These are phyloP conservation scores for Cladosporium oxysporum DNA, from an alignment of 2,329 filamentous ascomycete genomes.

Conservation along the genomic window DNA sequence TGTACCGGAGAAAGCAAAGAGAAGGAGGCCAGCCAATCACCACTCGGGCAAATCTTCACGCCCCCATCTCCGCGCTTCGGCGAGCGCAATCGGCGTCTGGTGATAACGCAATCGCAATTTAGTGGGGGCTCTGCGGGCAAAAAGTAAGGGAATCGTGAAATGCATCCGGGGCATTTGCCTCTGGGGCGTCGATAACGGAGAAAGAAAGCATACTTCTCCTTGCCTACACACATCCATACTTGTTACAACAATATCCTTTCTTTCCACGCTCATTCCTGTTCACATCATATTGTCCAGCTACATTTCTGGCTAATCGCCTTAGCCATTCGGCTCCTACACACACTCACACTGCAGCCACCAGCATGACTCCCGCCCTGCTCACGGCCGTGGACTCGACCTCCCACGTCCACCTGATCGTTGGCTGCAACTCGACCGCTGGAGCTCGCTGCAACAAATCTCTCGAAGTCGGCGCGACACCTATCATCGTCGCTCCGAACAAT, in stretches of 20 bases:
- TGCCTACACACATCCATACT: neutral
- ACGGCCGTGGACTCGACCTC: conserved; percentile 69
- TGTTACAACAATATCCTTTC: neutral
- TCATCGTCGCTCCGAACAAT: conserved; percentile 72
- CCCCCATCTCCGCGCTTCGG: conserved; percentile 1
- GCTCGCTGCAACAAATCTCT: conserved; percentile 78
- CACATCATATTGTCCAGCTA: neutral
- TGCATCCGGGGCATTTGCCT: neutral
- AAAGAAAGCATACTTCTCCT: conserved; percentile 2
- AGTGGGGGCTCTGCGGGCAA: neutral
- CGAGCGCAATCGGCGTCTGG: conserved; percentile 13
- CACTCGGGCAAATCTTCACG: neutral
- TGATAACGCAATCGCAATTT: conserved; percentile 14
- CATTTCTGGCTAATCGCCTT: neutral
- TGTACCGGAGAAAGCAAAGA: conserved; percentile 9
- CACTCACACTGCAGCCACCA: neutral
- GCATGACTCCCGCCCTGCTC: conserved; percentile 61
- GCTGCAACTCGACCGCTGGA: conserved; percentile 83
- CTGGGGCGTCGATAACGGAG: conserved; percentile 6
- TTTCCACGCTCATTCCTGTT: neutral
- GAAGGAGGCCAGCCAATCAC: neutral
- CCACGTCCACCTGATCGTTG: conserved; percentile 81
- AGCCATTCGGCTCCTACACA: neutral
- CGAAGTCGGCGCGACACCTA: conserved; percentile 76
- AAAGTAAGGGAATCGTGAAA: neutral